Conservation (phyloP, 2,329 filamentous ascomycete genomes). For the Sporothrix variecibatus region DNA sequence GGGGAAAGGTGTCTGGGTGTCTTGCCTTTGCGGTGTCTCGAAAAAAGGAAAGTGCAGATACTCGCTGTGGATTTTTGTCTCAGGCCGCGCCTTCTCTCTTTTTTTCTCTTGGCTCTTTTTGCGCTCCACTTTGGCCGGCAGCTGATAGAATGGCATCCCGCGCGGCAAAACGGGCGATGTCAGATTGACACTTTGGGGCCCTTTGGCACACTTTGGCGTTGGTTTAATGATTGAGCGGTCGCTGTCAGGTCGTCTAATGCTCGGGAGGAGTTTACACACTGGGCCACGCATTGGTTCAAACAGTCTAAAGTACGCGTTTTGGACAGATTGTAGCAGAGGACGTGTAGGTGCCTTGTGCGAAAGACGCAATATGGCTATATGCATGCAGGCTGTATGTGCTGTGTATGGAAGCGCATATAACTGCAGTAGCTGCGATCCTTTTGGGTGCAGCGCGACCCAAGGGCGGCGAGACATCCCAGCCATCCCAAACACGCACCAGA, state of each 20-base stretch:
- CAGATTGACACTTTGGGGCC: not conserved
- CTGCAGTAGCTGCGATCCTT: not conserved
- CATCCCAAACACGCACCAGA: not conserved
- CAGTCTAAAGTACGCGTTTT: not conserved
- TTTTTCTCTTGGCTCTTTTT: not conserved
- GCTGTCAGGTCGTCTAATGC: not conserved
- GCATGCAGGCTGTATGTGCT: constrained; percentile 1
- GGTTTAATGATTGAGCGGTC: not conserved
- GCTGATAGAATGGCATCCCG: not conserved
- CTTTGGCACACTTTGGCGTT: not conserved
- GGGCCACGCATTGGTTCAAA: not conserved
- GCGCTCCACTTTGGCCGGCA: not conserved
- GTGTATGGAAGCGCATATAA: not conserved
- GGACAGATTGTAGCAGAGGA: not conserved
- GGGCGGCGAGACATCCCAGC: not conserved
- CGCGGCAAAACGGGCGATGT: constrained; percentile 1
- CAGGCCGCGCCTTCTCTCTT: not conserved
- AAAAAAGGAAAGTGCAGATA: constrained; percentile 9
- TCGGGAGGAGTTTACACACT: not conserved
- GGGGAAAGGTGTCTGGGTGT: not conserved
- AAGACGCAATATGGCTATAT: not conserved
- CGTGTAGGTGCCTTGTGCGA: not conserved
- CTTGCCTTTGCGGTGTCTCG: not conserved
- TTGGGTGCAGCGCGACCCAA: not conserved
- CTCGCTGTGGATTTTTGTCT: not conserved